Percentiles rank a stretch among this genome's conserved stretches.
Evolutionary conservation across 2,329 filamentous ascomycete genomes (phyloP).

Genomic region (Purpureocillium takamizusanense): DNA sequence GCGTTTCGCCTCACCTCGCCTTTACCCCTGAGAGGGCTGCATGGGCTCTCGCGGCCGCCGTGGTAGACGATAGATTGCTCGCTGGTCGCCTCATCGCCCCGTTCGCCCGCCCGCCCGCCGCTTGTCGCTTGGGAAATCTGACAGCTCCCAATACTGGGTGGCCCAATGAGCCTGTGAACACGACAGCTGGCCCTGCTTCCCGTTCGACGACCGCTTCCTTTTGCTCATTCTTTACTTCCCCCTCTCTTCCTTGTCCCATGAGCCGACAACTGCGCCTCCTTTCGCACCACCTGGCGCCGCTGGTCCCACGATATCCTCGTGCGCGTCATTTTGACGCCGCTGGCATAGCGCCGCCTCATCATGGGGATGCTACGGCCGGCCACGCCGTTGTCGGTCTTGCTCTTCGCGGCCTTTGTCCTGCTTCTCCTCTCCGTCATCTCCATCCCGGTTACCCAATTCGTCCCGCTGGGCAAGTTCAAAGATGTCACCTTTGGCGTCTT

Average conservation of each 20-base stretch:
- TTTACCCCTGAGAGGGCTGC: too few relatives aligned
- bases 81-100: too few relatives aligned
- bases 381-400: constrained; percentile 79
- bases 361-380: constrained; percentile 78
- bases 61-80: too few relatives aligned
- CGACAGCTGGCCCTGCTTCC: too few relatives aligned
- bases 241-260: not conserved
- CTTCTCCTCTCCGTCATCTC: constrained; percentile 84
- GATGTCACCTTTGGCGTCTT: constrained; percentile 85
- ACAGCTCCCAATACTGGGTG: too few relatives aligned
- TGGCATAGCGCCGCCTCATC: constrained; percentile 6
- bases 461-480: constrained; percentile 71
- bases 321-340: not conserved
- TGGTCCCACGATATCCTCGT: not conserved
- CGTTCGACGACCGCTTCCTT: too few relatives aligned
- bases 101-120: too few relatives aligned
- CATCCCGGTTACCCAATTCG: constrained; percentile 76
- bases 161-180: too few relatives aligned
- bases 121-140: too few relatives aligned
- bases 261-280: not conserved
- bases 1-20: too few relatives aligned
- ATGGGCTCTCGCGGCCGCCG: too few relatives aligned
- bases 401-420: constrained; percentile 76
- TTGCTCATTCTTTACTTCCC: not conserved
- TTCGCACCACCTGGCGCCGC: not conserved